Evolutionary conservation across 768 basidiomycete genomes (phyloP), one percentile per base, ranked within the genome.

Genomic region (Paxillus ammoniavirescens): DNA sequence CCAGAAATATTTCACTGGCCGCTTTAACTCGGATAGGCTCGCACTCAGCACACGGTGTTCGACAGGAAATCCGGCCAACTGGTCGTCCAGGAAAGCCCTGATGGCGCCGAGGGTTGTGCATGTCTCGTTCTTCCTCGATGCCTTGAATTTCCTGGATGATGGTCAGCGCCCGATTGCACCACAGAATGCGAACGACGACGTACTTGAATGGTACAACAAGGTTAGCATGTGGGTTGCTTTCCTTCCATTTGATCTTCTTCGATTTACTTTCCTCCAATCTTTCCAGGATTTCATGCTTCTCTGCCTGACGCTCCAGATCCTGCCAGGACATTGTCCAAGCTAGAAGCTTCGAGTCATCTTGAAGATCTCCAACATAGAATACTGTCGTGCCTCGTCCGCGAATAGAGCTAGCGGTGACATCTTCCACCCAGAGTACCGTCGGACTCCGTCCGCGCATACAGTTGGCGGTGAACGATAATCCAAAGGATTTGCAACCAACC

Each of bases 1-100:
- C 57, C 60, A 59, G 18, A 63, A 61, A 15, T 51, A 61, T 14
- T 33, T 30, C 18, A 61, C 57, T 0, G 52, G 60, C 0, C 55
- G 52, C 37, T 51, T 54, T 42, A 59, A 12, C 6, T 58, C 49
- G 3, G 49, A 56, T 1, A 50, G 7, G 2, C 37, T 51, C n/a
- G 55, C 18, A 0, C 14, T 31, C 3, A 63, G 41, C 3, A 49
- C 35, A 0, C 52, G 53, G 26, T 57, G 55, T 26, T 57, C 55
- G 2, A 52, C 42, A 0, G 13, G 14, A 17, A 46, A 28, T 2
- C 15, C 14, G 45, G 4, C 8, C 1, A 51, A 35, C 12, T 59
- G 21, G 1, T 55, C 46, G 4, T 53, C 47, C 0, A 53, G n/a
- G 14, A 56, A 53, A 0, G 46, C 47, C 17, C 58, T 35, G 47